Percentiles rank a stretch among this genome's conserved stretches.
phyloP scores from a whole-genome alignment of 169 alveolate genomes.

The Eimeria necatrix region DNA sequence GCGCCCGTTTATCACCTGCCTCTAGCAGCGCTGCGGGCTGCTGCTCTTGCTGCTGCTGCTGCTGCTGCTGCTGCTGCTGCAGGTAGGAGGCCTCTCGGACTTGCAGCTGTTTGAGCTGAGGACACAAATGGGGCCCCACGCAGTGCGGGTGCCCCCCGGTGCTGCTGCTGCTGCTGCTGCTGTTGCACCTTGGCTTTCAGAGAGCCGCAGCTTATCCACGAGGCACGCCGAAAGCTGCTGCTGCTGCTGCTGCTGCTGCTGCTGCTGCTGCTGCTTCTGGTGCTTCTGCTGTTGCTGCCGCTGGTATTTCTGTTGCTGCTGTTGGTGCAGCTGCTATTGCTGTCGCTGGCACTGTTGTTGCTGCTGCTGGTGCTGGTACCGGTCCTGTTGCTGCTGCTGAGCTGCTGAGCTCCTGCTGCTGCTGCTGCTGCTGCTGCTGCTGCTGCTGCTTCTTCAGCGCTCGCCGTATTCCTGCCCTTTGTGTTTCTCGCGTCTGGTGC shows the following conservation, averaged over 20 bases:
- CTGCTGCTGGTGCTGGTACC: neutral
- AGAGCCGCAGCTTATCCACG: neutral
- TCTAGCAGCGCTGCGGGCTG: too few species aligned
- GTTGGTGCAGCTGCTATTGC: neutral
- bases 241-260: slow-evolving; percentile 1
- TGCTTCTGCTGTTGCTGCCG: too few species aligned
- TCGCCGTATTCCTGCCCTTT: too few species aligned
- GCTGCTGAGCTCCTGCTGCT: too few species aligned
- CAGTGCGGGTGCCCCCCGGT: neutral
- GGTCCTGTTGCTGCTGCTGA: too few species aligned
- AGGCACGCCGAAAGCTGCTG: neutral
- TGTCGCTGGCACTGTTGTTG: too few species aligned
- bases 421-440: too few species aligned
- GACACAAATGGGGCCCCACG: neutral
- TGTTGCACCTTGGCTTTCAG: neutral
- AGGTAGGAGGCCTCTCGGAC: neutral
- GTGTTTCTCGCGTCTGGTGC: too few species aligned
- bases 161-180: neutral
- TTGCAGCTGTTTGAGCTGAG: neutral
- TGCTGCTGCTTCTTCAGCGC: too few species aligned
- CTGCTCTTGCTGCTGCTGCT: neutral
- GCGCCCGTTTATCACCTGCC: too few species aligned
- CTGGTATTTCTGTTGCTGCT: neutral
- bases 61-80: neutral
- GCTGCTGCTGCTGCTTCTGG: neutral